Conservation (phyloP, 257 asterid genomes). For the Thymus quinquecostatus region DNA sequence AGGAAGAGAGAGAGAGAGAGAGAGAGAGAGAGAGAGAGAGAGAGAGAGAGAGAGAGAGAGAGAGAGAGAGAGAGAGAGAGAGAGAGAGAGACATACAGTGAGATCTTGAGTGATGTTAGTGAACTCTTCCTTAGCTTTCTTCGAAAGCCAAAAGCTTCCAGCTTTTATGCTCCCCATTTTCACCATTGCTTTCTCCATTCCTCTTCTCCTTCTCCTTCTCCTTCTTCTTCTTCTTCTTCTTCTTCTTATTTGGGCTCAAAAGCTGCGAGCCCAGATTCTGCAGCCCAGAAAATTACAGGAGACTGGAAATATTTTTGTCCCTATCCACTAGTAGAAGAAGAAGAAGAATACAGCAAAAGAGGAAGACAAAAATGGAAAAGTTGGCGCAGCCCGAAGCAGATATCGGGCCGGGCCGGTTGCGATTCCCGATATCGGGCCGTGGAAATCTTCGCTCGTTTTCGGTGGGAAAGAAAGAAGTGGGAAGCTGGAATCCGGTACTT, state of each 20-base stretch:
- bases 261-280: conserved; percentile 16
- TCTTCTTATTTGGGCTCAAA: background rate
- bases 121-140: conserved; percentile 77
- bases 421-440: conserved; percentile 41
- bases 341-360: conserved; percentile 12
- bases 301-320: conserved; percentile 4
- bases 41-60: conserved; percentile 6
- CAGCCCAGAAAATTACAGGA: conserved; percentile 3
- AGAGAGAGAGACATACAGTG: conserved; percentile 45
- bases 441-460: conserved; percentile 32
- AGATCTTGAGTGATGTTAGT: conserved; percentile 62
- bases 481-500: conserved; percentile 36
- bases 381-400: conserved; percentile 27
- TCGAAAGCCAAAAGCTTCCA: conserved; percentile 75
- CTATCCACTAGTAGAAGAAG: background rate
- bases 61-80: background rate
- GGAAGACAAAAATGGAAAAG: conserved; percentile 27
- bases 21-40: conserved; percentile 2
- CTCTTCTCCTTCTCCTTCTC: background rate
- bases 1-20: background rate
- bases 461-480: conserved; percentile 30
- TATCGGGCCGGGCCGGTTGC: conserved; percentile 35
- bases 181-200: conserved; percentile 68
- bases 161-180: conserved; percentile 70
- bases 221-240: no score